Base-by-base conservation (phyloP, 805 yeast species). In the Saccharomyces mikatae region DNA sequence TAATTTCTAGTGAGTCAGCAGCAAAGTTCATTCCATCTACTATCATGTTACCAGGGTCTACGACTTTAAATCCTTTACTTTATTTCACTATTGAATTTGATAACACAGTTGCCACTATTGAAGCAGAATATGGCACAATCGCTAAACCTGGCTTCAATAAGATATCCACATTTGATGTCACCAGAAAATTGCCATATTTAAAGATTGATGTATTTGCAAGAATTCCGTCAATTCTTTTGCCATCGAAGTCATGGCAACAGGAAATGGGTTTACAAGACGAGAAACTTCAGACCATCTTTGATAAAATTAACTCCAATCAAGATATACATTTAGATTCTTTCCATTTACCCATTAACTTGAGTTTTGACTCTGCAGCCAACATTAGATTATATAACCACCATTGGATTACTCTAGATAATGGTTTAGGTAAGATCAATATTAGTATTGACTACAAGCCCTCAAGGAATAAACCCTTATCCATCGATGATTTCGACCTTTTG, bases 61-160 rank as follows among this genome's bases (percentile, higher is more conserved):
- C 76, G 51, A 72, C 78, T 36, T 77, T 81, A 58, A 82, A 82
- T 60, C 81, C 94, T 17, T 77, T 96, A 56, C 78, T 94, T 41
- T 89, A 88, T 70, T 79, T 91, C 64, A 89, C 96, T 1, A 77
- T 94, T 48, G 99, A 94, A 71, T 92, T 90, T 67, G 99, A 94
- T 72, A 94, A 94, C 71, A 89, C 92, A 51, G 94, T 91, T 60
- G 86, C 94, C 59, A 80, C 90, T 14, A 83, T 92, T 51, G 96
- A 90, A 61, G 94, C 98, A 2, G 81, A 84, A 29, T 81, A 87
- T 52, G 97, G 96, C 44, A 81, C 96, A 0, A 82, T 89, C 56
- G 80, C 80, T 47, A 75, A 78, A 54, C 92, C 97, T 1, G 80
- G 81, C 17, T 94, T 96, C 82, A 94, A 90, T 69, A 87, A 87